phyloP scores from a whole-genome alignment of 148 eudicot species.

The Dianthus caryophyllus region DNA sequence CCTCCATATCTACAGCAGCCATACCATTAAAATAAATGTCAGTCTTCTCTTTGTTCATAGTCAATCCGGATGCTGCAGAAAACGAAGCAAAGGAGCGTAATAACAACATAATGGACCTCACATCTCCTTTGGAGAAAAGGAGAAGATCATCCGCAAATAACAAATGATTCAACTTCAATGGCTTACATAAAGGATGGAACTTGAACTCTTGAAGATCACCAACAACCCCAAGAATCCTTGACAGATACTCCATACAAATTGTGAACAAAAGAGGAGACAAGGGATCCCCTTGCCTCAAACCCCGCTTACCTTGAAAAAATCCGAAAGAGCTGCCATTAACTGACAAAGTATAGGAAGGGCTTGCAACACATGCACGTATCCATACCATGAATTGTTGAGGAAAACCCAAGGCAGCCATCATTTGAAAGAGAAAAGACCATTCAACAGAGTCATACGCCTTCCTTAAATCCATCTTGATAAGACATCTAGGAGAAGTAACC shows the following conservation, averaged over 20 bases:
- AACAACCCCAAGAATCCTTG: neutral
- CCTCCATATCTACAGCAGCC: no score
- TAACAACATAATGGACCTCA: neutral
- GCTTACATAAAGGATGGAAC: neutral
- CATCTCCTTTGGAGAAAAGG: neutral
- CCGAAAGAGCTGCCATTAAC: neutral
- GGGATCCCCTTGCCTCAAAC: neutral
- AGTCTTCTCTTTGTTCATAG: no score
- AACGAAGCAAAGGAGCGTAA: neutral
- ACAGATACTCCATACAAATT: neutral
- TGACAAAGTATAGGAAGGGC: neutral
- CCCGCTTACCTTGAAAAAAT: neutral
- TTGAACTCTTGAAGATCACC: neutral
- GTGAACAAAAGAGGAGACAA: neutral
- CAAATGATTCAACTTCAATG: neutral
- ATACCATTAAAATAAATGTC: no score
- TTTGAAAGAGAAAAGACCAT: neutral
- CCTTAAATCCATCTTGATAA: neutral
- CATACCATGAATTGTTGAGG: neutral
- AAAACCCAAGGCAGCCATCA: neutral
- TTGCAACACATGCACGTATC: neutral
- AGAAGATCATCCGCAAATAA: neutral
- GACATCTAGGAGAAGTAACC: neutral
- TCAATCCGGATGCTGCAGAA: neutral
- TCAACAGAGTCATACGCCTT: neutral